These are phyloP conservation scores for Cytidiella melzeri DNA, from an alignment of 768 basidiomycete genomes.

Conservation along the genomic window DNA sequence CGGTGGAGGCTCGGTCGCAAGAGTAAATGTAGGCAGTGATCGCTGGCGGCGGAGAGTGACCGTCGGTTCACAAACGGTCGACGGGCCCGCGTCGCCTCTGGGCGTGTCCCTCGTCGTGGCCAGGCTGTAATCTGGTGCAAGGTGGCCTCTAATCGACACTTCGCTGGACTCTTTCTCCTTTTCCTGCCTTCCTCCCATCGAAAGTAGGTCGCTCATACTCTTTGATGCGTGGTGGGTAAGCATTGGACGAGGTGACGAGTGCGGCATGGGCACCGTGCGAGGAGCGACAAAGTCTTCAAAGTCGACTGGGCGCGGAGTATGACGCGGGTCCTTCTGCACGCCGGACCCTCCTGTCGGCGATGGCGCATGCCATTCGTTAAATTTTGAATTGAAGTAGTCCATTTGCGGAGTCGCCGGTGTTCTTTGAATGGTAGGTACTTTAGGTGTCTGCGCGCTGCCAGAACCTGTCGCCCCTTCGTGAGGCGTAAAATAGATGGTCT, in stretches of 20 bases:
- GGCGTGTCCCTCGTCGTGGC: slow-evolving; percentile 4
- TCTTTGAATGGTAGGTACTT: neutral
- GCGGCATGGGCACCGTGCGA: slow-evolving; percentile 22
- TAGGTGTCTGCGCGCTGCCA: neutral
- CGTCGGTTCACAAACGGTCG: slow-evolving; percentile 12
- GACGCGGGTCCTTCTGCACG: slow-evolving; percentile 8
- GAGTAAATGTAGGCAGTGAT: slow-evolving; percentile 66
- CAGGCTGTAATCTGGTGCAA: slow-evolving; percentile 1
- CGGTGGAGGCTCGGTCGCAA: slow-evolving; percentile 57
- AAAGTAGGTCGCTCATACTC: slow-evolving; percentile 56
- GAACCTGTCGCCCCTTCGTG: neutral
- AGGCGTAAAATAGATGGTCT: slow-evolving; percentile 16
- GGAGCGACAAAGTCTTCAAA: slow-evolving; percentile 9
- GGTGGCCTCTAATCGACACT: neutral
- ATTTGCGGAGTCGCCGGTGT: neutral
- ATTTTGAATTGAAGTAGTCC: slow-evolving; percentile 28
- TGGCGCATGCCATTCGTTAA: slow-evolving; percentile 1
- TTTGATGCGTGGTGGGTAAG: slow-evolving; percentile 56
- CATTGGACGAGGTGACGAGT: slow-evolving; percentile 29
- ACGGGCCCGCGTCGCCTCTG: neutral
- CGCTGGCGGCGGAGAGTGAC: slow-evolving; percentile 50
- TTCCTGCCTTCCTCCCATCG: slow-evolving; percentile 14
- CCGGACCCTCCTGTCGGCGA: neutral
- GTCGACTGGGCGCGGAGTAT: slow-evolving; percentile 23
- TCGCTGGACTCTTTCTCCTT: slow-evolving; percentile 15